phyloP scores from a whole-genome alignment of 768 basidiomycete species.

The Xerocomellus amylosporus region DNA sequence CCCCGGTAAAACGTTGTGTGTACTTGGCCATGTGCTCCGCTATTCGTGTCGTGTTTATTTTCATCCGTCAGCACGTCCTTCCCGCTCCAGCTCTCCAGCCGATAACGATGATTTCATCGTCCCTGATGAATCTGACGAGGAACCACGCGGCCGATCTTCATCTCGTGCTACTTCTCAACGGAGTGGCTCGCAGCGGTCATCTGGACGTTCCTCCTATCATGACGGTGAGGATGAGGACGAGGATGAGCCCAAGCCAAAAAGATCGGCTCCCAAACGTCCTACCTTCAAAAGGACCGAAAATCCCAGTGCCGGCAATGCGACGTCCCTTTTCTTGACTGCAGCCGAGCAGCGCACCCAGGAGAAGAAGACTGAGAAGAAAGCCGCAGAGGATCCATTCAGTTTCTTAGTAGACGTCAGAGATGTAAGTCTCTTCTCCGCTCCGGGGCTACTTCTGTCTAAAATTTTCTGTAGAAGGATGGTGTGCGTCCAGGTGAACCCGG shows the following conservation, averaged over 20 bases:
- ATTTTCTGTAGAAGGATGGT: slow-evolving; percentile 65
- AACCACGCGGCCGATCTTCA: slow-evolving; percentile 45
- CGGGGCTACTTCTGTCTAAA: neutral
- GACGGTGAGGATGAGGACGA: slow-evolving; percentile 42
- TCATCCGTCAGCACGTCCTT: slow-evolving; percentile 37
- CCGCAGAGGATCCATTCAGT: slow-evolving; percentile 68
- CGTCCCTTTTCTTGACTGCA: slow-evolving; percentile 66
- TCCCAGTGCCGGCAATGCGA: slow-evolving; percentile 30
- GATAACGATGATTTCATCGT: slow-evolving; percentile 76
- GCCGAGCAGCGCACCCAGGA: slow-evolving; percentile 75
- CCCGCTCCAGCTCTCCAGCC: slow-evolving; percentile 39
- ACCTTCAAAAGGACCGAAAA: slow-evolving; percentile 30
- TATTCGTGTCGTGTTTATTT: slow-evolving; percentile 8
- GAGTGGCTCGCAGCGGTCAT: slow-evolving; percentile 31
- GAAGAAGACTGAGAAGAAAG: slow-evolving; percentile 81
- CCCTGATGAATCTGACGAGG: slow-evolving; percentile 61
- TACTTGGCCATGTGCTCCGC: neutral
- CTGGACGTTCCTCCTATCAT: slow-evolving; percentile 35
- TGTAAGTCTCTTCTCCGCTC: slow-evolving; percentile 39
- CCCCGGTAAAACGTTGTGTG: slow-evolving; percentile 53
- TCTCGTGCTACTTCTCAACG: slow-evolving; percentile 51
- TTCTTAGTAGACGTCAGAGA: slow-evolving; percentile 75
- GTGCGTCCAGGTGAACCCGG: slow-evolving; percentile 73
- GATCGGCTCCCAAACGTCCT: slow-evolving; percentile 36
- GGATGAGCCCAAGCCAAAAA: slow-evolving; percentile 35